Percentiles rank a stretch among this genome's conserved stretches.
phyloP scores from a whole-genome alignment of 148 eudicot genomes.

The Silene uniflora region DNA sequence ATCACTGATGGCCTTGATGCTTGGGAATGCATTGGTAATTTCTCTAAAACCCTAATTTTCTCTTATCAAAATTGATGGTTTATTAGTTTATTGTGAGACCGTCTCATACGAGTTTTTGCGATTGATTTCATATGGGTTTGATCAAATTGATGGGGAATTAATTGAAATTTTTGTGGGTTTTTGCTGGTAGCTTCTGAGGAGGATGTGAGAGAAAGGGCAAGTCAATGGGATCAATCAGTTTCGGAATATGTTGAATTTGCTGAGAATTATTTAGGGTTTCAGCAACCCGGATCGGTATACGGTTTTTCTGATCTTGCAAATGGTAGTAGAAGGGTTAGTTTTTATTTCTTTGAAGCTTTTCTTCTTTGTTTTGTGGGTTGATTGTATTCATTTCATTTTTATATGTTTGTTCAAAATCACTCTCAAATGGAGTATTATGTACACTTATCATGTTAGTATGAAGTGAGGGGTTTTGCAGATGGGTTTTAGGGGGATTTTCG shows the following conservation, averaged over 20 bases:
- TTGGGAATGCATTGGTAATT: conserved; percentile 66
- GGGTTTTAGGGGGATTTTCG: not conserved
- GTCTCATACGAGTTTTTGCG: not conserved
- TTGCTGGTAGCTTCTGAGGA: conserved; percentile 57
- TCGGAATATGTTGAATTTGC: conserved; percentile 72
- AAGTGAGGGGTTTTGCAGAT: not conserved
- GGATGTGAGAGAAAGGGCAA: conserved; percentile 78
- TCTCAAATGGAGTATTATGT: not conserved
- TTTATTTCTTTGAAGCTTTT: not conserved
- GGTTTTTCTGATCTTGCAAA: conserved; percentile 63
- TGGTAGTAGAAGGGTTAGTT: conserved; percentile 60
- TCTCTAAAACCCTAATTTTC: not conserved
- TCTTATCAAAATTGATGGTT: too few relatives aligned
- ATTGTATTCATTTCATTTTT: too few relatives aligned
- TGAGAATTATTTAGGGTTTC: conserved; percentile 75
- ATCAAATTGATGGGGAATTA: not conserved
- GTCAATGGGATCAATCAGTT: conserved; percentile 86
- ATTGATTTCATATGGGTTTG: not conserved
- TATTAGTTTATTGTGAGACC: too few relatives aligned
- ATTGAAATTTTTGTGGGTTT: not conserved
- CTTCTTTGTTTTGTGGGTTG: not conserved
- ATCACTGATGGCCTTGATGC: conserved; percentile 59
- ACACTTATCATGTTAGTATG: not conserved
- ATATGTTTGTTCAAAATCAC: not conserved
- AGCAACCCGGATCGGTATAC: conserved; percentile 75